These are phyloP conservation scores for Dispira simplex DNA, from an alignment of 192 early-diverging fungal genomes.

Conservation along the genomic window DNA sequence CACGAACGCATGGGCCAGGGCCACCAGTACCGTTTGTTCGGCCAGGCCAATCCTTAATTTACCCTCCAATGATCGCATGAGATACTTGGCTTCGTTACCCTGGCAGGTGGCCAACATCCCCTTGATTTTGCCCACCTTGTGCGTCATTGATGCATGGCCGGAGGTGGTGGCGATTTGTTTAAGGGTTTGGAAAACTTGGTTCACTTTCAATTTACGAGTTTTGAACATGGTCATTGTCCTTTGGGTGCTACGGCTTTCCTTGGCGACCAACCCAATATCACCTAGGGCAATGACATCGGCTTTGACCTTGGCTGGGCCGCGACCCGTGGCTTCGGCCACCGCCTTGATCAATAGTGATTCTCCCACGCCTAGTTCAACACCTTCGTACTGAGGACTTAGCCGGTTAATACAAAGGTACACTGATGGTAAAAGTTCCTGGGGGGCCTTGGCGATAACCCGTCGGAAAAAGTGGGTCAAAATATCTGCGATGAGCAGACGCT, in stretches of 20 bases:
- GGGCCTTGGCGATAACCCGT: slow-evolving; percentile 42
- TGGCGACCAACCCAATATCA: slow-evolving; percentile 83
- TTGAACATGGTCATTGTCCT: slow-evolving; percentile 69
- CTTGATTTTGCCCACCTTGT: slow-evolving; percentile 63
- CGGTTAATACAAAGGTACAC: slow-evolving; percentile 91
- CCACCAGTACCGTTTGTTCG: slow-evolving; percentile 76
- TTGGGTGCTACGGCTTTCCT: slow-evolving; percentile 75
- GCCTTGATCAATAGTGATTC: slow-evolving; percentile 88
- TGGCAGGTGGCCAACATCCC: slow-evolving; percentile 57
- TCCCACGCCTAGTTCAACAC: slow-evolving; percentile 89
- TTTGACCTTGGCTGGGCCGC: slow-evolving; percentile 59
- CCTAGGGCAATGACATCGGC: slow-evolving; percentile 58
- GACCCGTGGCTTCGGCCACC: slow-evolving; percentile 78
- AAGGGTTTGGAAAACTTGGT: slow-evolving; percentile 70
- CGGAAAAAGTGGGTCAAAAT: slow-evolving; percentile 54
- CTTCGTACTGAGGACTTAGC: slow-evolving; percentile 88
- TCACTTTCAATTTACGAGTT: slow-evolving; percentile 42
- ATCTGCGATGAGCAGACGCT: slow-evolving; percentile 59
- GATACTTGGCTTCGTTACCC: slow-evolving; percentile 70
- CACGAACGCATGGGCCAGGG: slow-evolving; percentile 75
- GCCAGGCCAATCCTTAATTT: slow-evolving; percentile 94
- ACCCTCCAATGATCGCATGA: slow-evolving; percentile 77
- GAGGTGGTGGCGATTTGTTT: slow-evolving; percentile 72
- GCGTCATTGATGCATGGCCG: slow-evolving; percentile 39
- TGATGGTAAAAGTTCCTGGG: slow-evolving; percentile 47